Percentiles rank a stretch among this genome's conserved stretches.
phyloP scores from a whole-genome alignment of 116 monocot genomes.

The Dioscorea cayenensis region DNA sequence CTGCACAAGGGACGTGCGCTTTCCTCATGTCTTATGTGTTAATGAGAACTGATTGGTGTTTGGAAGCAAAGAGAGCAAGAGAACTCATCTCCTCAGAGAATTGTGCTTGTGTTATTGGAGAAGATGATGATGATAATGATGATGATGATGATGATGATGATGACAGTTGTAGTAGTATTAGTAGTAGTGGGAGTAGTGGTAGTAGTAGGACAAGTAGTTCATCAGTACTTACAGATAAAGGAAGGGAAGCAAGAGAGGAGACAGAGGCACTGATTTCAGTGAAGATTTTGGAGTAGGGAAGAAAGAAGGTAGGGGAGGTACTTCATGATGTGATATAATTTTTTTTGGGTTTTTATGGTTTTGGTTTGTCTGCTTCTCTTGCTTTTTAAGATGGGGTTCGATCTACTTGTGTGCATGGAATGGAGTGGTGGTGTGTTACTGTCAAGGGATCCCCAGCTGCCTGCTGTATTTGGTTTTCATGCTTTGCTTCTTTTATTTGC shows the following conservation, averaged over 20 bases:
- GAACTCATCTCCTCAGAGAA: slow-evolving; percentile 1
- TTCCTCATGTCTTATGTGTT: slow-evolving; percentile 19
- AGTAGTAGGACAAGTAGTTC: background rate
- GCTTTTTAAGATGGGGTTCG: too few relatives aligned
- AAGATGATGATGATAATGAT: background rate
- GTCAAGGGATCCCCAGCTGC: too few relatives aligned
- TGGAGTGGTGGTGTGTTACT: too few relatives aligned
- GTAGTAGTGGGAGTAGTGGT: background rate
- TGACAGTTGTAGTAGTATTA: background rate
- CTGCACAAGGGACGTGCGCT: slow-evolving; percentile 33
- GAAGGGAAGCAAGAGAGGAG: background rate
- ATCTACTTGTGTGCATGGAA: too few relatives aligned
- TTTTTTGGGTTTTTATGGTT: too few relatives aligned
- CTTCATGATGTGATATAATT: too few relatives aligned
- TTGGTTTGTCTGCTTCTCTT: too few relatives aligned
- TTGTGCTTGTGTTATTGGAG: background rate
- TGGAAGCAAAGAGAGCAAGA: slow-evolving; percentile 19
- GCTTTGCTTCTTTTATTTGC: too few relatives aligned
- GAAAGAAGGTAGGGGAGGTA: too few relatives aligned
- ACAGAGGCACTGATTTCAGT: background rate
- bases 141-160: too few relatives aligned
- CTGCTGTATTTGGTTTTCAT: too few relatives aligned
- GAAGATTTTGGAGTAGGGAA: background rate
- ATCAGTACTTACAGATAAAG: background rate
- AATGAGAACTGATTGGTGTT: slow-evolving; percentile 22